Base-by-base conservation (phyloP, 805 yeast species). In the Starmerella vitae region DNA sequence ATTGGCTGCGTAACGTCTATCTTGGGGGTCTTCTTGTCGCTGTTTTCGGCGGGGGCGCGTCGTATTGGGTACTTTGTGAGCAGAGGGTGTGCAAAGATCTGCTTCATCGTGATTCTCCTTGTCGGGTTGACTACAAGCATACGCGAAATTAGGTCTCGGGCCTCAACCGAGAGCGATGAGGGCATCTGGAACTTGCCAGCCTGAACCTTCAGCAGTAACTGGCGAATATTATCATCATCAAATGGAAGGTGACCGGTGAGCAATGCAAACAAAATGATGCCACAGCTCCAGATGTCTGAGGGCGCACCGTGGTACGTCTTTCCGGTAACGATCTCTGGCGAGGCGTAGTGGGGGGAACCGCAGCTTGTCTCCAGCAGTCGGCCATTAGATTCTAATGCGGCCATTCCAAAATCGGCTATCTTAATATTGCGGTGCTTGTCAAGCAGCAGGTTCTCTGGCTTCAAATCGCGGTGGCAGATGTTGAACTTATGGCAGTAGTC, bases 381-480 rank as follows among this genome's bases (percentile, higher is more conserved):
- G 49, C 77, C 88, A 38, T 71, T 72, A 22, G 83, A 72, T 58
- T 91, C 97, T 33, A 91, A 64, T 5, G 98, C 97, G 14, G 98
- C 98, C 98, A 91, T 91, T 25, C 98, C 98, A 58, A 91, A 91
- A 61, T 91, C 98, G 8, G 98, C 98, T 49, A 91, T 84, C 59
- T 91, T 91, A 58, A 91, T 86, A 59, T 84, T 85, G 46, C 77
- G 73, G 57, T 83, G 71, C 55, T 78, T 76, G 62, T 86, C 97
- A 31, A 86, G 65, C 31, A 80, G 60, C 50, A 80, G 61, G 61
- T 80, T 80, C 55, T 80, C 93, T 2, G 93, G 93, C 54, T 80
- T 80, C 52, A 83, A 66, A 57, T 83, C 94, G 45, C 94, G 75
- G 58, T 83, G 94, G 44, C 93, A 84, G 51, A 83, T 82, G 57